Evolutionary conservation across 345 rosid species (phyloP), one percentile per base, ranked within the genome.

Genomic region (Eucalyptus caleyi): DNA sequence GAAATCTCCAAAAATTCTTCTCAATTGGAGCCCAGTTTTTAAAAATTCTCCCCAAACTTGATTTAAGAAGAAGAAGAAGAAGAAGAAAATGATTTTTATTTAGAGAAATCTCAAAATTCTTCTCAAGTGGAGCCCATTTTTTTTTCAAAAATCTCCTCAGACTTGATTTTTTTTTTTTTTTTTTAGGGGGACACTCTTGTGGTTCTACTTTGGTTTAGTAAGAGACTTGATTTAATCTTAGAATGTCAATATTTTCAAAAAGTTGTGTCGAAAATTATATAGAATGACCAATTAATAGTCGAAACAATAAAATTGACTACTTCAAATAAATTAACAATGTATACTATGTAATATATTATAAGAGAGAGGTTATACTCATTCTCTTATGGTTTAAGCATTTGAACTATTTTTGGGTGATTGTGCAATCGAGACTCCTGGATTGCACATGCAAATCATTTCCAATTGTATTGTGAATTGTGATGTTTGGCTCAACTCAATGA

Each of bases 391-490:
- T 65, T 4, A n/a, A 65, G 1, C 3, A 0, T 62, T 62, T 62
- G 19, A 65, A n/a, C n/a, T 65, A 15, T 30, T 65, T 7, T 15
- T 65, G 34, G 37, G 9, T 30, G 34, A 2, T n/a, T 15, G 77
- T 15, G 37, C 19, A 0, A n/a, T 15, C 0, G 19, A 14, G 6
- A 14, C 6, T 15, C 3, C 0, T 8, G 4, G 8, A 60, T 27
- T 60, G 69, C 37, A n/a, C 37, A 13, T 14, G 5, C 19, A 15
- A 65, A 30, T 65, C 10, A n/a, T 65, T 65, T 65, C 19, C 72
- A 65, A 7, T n/a, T 14, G 2, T 14, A 65, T 65, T 15, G 77
- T 30, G 67, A 60, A 65, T 65, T 65, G 37, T 30, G 67, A 60
- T 60, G 67, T 60, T 60, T 60, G 67, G 67, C 32, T 60, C 16